Conservation (phyloP, 1,139 yeast species). For the Suhomyces guaymorum region DNA sequence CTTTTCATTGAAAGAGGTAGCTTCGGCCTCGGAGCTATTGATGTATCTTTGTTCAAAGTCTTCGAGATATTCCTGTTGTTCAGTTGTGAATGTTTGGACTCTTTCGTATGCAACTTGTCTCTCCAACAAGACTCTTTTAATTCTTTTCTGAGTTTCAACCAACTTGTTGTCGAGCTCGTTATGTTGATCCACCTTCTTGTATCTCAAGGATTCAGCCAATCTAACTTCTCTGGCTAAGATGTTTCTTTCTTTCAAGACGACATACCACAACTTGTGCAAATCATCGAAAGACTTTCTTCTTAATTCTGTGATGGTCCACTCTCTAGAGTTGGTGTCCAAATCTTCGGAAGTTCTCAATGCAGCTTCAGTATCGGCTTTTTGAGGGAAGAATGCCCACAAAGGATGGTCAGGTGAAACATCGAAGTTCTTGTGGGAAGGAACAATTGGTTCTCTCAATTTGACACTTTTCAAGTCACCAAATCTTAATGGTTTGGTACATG, state of each 20-base stretch:
- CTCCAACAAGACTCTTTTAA: slow-evolving; percentile 85
- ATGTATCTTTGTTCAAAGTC: slow-evolving; percentile 63
- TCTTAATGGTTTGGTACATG: slow-evolving; percentile 31
- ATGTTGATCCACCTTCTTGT: slow-evolving; percentile 27
- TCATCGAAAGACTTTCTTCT: slow-evolving; percentile 92
- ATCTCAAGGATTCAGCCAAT: slow-evolving; percentile 34
- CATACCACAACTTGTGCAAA: slow-evolving; percentile 87
- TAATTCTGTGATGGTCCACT: slow-evolving; percentile 88
- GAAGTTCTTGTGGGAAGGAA: slow-evolving; percentile 74
- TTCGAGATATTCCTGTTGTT: slow-evolving; percentile 49
- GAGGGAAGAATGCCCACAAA: slow-evolving; percentile 87
- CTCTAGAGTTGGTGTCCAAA: slow-evolving; percentile 58
- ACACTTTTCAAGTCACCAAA: slow-evolving; percentile 31
- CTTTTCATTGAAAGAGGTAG: slow-evolving; percentile 62
- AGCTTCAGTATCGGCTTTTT: slow-evolving; percentile 46
- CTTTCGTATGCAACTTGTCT: slow-evolving; percentile 72
- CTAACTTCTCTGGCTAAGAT: slow-evolving; percentile 73
- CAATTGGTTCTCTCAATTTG: slow-evolving; percentile 77
- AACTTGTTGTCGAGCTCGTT: slow-evolving; percentile 39
- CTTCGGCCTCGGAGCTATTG: slow-evolving; percentile 56
- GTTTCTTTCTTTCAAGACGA: slow-evolving; percentile 81
- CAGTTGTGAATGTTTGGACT: slow-evolving; percentile 52
- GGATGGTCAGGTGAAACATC: slow-evolving; percentile 86
- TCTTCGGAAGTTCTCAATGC: slow-evolving; percentile 63
- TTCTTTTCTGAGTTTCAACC: slow-evolving; percentile 50